Percentiles rank a stretch among this genome's conserved stretches.
Conservation (phyloP, 1,139 yeast genomes). For the Candida gigantensis region DNA sequence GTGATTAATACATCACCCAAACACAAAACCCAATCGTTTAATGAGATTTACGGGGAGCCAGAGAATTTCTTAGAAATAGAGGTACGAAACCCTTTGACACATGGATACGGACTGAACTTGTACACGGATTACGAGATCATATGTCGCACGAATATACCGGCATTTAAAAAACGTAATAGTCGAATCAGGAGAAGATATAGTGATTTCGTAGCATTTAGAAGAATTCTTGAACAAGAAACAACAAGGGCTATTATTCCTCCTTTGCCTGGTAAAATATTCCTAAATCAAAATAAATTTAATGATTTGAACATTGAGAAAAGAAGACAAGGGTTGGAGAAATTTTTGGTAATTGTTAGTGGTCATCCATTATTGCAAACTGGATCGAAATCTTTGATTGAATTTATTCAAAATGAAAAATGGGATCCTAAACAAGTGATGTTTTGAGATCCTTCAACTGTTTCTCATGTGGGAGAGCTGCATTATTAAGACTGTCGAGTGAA, state of each 20-base stretch:
- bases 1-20: slow-evolving; percentile 36
- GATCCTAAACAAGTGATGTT: slow-evolving; percentile 35
- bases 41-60: slow-evolving; percentile 89
- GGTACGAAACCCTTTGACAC: slow-evolving; percentile 79
- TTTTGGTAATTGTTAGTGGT: slow-evolving; percentile 80
- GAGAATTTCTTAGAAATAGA: slow-evolving; percentile 93
- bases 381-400: slow-evolving; percentile 76
- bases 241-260: slow-evolving; percentile 81
- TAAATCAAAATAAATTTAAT: slow-evolving; percentile 71
- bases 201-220: slow-evolving; percentile 83
- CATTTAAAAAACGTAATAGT: slow-evolving; percentile 67
- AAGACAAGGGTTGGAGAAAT: slow-evolving; percentile 80
- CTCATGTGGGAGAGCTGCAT: not conserved
- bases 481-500: not conserved
- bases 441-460: too few relatives aligned
- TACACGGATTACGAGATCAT: slow-evolving; percentile 91
- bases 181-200: slow-evolving; percentile 84
- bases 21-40: slow-evolving; percentile 65
- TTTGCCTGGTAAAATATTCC: slow-evolving; percentile 80
- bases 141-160: slow-evolving; percentile 85
- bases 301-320: slow-evolving; percentile 85
- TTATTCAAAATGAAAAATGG: slow-evolving; percentile 88
- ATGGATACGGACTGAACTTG: slow-evolving; percentile 65
- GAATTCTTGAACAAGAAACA: slow-evolving; percentile 72
- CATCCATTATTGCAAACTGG: slow-evolving; percentile 94